A percentile compares a stretch with the other conserved stretches of the same genome.
Conservation (phyloP, 1,284 basidiomycete genomes). For the Ganoderma meredithae region DNA sequence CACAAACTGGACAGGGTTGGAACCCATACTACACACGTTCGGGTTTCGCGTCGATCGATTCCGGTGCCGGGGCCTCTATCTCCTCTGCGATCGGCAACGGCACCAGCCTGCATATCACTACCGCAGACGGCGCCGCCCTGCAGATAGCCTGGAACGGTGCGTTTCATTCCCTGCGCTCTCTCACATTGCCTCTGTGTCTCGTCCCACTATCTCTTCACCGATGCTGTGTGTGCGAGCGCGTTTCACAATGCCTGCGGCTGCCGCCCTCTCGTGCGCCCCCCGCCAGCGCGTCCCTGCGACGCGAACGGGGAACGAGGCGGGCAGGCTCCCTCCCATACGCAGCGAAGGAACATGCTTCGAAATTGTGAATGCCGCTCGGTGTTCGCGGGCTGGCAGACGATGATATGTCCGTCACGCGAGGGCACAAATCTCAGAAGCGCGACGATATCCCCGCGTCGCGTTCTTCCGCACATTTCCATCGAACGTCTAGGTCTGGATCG, state of each 20-base stretch:
- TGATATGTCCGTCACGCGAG: conserved; percentile 6
- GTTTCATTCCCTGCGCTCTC: conserved; percentile 30
- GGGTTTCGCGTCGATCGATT: conserved; percentile 50
- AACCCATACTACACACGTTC: conserved; percentile 62
- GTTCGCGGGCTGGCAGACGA: conserved; percentile 9
- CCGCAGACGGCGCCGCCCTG: conserved; percentile 60
- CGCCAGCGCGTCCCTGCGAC: conserved; percentile 1
- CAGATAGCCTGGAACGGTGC: conserved; percentile 68
- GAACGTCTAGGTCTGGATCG: conserved; percentile 7
- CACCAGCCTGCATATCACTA: conserved; percentile 65
- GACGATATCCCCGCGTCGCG: background rate
- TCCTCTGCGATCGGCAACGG: conserved; percentile 57
- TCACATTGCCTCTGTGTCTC: conserved; percentile 1
- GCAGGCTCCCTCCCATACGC: background rate
- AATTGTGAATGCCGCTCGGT: conserved; percentile 19
- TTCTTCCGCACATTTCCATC: background rate
- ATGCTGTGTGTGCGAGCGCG: conserved; percentile 8
- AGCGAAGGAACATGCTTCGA: conserved; percentile 5
- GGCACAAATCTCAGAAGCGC: conserved; percentile 10
- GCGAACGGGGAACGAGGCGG: background rate
- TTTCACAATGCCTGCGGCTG: background rate
- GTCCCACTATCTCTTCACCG: conserved; percentile 6
- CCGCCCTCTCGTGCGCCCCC: background rate
- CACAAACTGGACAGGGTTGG: conserved; percentile 64
- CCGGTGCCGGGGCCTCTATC: conserved; percentile 27